Percentiles rank a stretch among this genome's conserved stretches.
These are phyloP conservation scores for Aristolochia fimbriata DNA, from an alignment of 164 flowering plant genomes.

Conservation along the genomic window DNA sequence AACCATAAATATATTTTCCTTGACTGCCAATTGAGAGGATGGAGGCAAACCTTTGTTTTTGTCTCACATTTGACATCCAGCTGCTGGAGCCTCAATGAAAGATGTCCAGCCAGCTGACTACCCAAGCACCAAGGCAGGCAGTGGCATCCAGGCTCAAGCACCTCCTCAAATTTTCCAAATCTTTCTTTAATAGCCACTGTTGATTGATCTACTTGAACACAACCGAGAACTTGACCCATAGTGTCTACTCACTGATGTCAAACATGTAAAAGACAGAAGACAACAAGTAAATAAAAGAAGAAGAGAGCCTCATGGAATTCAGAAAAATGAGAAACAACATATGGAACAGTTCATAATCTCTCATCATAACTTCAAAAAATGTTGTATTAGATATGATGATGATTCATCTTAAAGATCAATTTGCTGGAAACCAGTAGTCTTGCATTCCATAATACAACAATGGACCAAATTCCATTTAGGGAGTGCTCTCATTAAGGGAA, in stretches of 20 bases:
- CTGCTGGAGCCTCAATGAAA: constrained; percentile 60
- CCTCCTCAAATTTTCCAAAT: constrained; percentile 56
- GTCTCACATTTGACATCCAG: constrained; percentile 70
- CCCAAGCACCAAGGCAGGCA: constrained; percentile 67
- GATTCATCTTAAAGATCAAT: too few species aligned
- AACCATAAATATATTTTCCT: too few species aligned
- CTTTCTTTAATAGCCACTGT: constrained; percentile 52
- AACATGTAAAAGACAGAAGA: background rate
- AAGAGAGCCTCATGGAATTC: background rate
- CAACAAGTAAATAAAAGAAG: background rate
- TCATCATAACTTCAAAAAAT: too few species aligned
- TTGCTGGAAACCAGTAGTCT: too few species aligned
- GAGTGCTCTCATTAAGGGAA: too few species aligned
- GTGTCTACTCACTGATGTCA: constrained; percentile 2
- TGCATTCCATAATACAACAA: too few species aligned
- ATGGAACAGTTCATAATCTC: too few species aligned
- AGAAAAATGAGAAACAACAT: too few species aligned
- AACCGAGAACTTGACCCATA: constrained; percentile 47
- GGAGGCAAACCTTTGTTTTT: constrained; percentile 48
- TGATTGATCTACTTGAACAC: constrained; percentile 57
- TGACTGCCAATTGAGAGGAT: too few species aligned
- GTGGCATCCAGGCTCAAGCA: constrained; percentile 74
- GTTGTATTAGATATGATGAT: too few species aligned
- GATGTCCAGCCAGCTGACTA: constrained; percentile 47
- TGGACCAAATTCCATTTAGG: too few species aligned